These are phyloP conservation scores for Pyronema omphalodes DNA, from an alignment of 495 filamentous ascomycete genomes.

Conservation along the genomic window DNA sequence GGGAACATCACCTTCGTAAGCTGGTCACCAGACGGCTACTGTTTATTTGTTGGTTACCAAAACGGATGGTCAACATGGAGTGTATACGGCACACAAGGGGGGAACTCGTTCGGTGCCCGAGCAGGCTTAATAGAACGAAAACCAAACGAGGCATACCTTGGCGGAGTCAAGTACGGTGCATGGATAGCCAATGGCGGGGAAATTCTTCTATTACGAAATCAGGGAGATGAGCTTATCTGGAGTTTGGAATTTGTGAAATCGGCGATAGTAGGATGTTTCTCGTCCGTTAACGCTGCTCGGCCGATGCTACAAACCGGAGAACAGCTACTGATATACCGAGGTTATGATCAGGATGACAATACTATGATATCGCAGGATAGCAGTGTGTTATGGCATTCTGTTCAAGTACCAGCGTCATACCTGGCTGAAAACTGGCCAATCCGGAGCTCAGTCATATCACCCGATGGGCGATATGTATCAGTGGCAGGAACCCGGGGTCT, in stretches of 20 bases:
- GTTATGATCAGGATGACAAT: conserved; percentile 75
- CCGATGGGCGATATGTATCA: conserved; percentile 85
- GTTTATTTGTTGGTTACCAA: conserved; percentile 83
- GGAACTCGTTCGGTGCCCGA: conserved; percentile 61
- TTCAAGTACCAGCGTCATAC: conserved; percentile 69
- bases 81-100: conserved; percentile 79
- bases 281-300: conserved; percentile 69
- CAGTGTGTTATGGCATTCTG: conserved; percentile 69
- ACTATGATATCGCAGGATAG: conserved; percentile 85
- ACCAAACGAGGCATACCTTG: conserved; percentile 55
- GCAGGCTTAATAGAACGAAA: conserved; percentile 42
- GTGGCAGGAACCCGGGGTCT: conserved; percentile 82
- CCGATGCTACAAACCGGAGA: conserved; percentile 75
- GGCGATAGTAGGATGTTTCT: conserved; percentile 75
- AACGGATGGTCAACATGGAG: conserved; percentile 93
- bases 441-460: conserved; percentile 61
- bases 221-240: conserved; percentile 62
- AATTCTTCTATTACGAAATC: conserved; percentile 45
- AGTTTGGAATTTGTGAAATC: conserved; percentile 80
- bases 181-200: conserved; percentile 84
- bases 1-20: conserved; percentile 54
- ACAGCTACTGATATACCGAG: conserved; percentile 75
- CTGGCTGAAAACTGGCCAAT: conserved; percentile 86
- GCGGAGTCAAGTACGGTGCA: conserved; percentile 49
- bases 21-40: conserved; percentile 94